phyloP scores from a whole-genome alignment of 2,329 filamentous ascomycete species.

The Neopestalotiopsis sp. region DNA sequence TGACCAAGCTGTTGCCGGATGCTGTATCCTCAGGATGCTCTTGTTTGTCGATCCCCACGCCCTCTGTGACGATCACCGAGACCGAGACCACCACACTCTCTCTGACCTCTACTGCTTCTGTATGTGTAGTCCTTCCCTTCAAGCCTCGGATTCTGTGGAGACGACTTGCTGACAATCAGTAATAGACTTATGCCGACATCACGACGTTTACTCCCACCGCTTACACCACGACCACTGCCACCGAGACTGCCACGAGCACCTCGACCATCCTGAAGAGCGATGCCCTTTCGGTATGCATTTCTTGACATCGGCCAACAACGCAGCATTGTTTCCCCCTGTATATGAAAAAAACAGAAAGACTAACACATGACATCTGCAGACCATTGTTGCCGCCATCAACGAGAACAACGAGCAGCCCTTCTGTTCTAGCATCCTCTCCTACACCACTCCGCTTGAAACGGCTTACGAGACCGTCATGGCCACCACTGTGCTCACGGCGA shows the following conservation, averaged over 20 bases:
- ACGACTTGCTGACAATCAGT: neutral
- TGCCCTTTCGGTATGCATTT: constrained; percentile 2
- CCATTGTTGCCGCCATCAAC: constrained; percentile 5
- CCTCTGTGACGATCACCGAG: neutral
- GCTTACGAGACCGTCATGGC: constrained; percentile 5
- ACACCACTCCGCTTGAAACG: constrained; percentile 2
- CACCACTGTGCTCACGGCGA: constrained; percentile 7
- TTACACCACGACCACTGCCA: constrained; percentile 9
- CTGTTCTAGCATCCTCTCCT: constrained; percentile 6
- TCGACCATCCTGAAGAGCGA: constrained; percentile 13
- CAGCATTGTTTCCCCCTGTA: neutral
- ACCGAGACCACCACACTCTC: constrained; percentile 9
- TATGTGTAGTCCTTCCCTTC: neutral
- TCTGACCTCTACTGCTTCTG: constrained; percentile 5
- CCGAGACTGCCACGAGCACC: constrained; percentile 9
- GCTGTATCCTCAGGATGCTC: constrained; percentile 6
- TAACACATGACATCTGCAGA: neutral
- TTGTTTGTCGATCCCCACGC: constrained; percentile 9
- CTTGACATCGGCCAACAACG: neutral
- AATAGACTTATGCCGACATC: neutral
- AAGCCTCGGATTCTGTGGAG: neutral
- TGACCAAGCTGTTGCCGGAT: neutral
- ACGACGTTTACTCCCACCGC: constrained; percentile 4
- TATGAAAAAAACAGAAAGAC: neutral
- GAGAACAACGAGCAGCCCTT: constrained; percentile 6